Base-by-base conservation (phyloP, 495 filamentous ascomycete species). In the Penicillium verhagenii region DNA sequence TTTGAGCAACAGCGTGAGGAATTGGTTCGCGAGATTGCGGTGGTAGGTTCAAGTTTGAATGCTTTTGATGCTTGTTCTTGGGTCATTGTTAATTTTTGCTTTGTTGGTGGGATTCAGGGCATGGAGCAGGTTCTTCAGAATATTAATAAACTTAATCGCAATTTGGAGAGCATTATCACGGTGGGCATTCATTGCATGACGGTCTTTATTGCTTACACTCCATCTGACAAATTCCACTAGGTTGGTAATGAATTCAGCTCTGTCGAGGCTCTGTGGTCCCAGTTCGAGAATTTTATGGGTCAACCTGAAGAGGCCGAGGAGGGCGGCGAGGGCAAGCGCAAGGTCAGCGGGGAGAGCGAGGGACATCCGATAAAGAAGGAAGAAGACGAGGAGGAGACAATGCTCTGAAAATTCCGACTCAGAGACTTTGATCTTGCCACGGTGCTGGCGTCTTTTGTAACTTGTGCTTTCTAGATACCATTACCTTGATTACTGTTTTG, bases 181-280 rank as follows among this genome's bases (percentile, higher is more conserved):
- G 92, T 94, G n/a, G n/a, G n/a, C n/a, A 72, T 24, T 83, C 71
- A 21, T 26, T 6, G 6, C 18, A 4, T 24, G n/a, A 39, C 18
- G 14, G 26, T 23, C 8, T 37, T n/a, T 11, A 18, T 4, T 40
- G 40, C 19, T 40, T 42, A 38, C 31, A 14, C 28, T 19, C 29
- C 37, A n/a, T 16, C 44, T 20, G 28, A 33, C 59, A 57, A 28
- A 53, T 20, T 9, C 6, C 2, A 16, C 16, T 43, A 92, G 89
- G 90, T 98, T 24, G 94, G 94, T 7, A 97, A 96, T 67, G 94
- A 98, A 64, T 97, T 98, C 68, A 83, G 88, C n/a, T 90, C 89
- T 8, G 94, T 98, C 16, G 94, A 98, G 72, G 91, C 90, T 23
- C 80, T 98, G 29, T 98, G 94, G 94, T 92, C 88, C 29, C 90